These are phyloP conservation scores for Zangia roseola DNA, from an alignment of 768 basidiomycete species.

Conservation along the genomic window DNA sequence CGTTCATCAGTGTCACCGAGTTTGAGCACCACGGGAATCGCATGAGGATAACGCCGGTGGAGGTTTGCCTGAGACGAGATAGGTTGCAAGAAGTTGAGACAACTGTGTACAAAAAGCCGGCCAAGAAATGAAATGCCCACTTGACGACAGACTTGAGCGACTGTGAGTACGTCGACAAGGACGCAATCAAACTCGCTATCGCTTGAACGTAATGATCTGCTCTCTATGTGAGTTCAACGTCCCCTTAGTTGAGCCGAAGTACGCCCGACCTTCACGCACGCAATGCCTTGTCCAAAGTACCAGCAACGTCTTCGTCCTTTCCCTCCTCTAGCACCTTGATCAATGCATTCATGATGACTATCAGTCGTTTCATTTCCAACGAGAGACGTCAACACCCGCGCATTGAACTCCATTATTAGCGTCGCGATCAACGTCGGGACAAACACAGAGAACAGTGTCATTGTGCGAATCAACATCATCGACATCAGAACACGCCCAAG, in stretches of 20 bases:
- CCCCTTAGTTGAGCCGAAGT: too few species aligned
- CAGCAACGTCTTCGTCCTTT: too few species aligned
- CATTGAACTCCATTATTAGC: too few species aligned
- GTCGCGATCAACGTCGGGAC: too few species aligned
- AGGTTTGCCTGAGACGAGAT: constrained; percentile 67
- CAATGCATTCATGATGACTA: too few species aligned
- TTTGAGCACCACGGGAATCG: constrained; percentile 55
- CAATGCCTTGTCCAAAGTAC: too few species aligned
- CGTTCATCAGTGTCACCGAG: constrained; percentile 39
- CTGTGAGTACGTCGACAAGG: constrained; percentile 61
- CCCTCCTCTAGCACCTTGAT: too few species aligned
- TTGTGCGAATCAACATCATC: too few species aligned
- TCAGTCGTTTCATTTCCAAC: too few species aligned
- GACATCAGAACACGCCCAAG: too few species aligned
- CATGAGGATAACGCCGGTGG: constrained; percentile 60
- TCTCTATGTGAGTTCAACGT: neutral
- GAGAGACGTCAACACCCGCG: too few species aligned
- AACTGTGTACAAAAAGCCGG: neutral
- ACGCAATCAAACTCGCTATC: constrained; percentile 60
- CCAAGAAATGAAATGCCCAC: constrained; percentile 53
- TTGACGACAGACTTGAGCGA: constrained; percentile 64
- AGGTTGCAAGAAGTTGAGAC: constrained; percentile 34
- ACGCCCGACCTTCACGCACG: constrained; percentile 57
- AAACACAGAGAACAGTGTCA: too few species aligned
- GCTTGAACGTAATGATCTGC: constrained; percentile 71